Evolutionary conservation across 2,329 filamentous ascomycete species (phyloP).

Genomic region (Fusarium coffeatum): DNA sequence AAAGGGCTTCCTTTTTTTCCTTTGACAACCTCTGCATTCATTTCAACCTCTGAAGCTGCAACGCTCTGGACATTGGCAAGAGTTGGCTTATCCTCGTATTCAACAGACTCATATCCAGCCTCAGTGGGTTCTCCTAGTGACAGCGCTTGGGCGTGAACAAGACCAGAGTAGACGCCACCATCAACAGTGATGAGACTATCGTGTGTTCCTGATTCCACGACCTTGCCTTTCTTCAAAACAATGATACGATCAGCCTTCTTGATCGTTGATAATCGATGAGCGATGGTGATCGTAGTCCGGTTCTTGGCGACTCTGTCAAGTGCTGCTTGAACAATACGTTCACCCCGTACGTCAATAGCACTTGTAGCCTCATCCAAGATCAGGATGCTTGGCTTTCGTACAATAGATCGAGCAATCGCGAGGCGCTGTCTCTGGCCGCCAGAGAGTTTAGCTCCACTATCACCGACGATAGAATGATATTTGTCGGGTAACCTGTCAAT

Average conservation of each 20-base stretch:
- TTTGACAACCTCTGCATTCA: conserved; percentile 39
- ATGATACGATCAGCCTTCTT: conserved; percentile 82
- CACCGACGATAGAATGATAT: conserved; percentile 70
- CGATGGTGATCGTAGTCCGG: conserved; percentile 78
- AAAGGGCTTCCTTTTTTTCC: conserved; percentile 58
- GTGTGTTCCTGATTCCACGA: conserved; percentile 81
- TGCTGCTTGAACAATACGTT: conserved; percentile 72
- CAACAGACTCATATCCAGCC: conserved; percentile 49
- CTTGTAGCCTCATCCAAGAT: conserved; percentile 84
- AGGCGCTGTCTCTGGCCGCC: conserved; percentile 89
- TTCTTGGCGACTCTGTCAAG: conserved; percentile 70
- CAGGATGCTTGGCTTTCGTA: conserved; percentile 76
- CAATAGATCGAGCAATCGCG: conserved; percentile 79
- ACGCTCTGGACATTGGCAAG: conserved; percentile 61
- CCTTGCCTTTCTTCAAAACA: conserved; percentile 76
- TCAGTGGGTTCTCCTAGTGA: conserved; percentile 62
- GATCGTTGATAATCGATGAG: conserved; percentile 79
- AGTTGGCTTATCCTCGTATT: conserved; percentile 56
- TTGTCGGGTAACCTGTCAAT: conserved; percentile 69
- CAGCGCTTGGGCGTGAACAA: conserved; percentile 73
- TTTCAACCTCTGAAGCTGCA: conserved; percentile 51
- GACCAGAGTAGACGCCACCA: conserved; percentile 72
- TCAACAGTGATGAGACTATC: conserved; percentile 72
- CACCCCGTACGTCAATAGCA: conserved; percentile 67
- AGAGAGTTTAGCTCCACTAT: conserved; percentile 80